Conservation (phyloP, 2,329 filamentous ascomycete species). For the Chrysoporthe austroafricana region DNA sequence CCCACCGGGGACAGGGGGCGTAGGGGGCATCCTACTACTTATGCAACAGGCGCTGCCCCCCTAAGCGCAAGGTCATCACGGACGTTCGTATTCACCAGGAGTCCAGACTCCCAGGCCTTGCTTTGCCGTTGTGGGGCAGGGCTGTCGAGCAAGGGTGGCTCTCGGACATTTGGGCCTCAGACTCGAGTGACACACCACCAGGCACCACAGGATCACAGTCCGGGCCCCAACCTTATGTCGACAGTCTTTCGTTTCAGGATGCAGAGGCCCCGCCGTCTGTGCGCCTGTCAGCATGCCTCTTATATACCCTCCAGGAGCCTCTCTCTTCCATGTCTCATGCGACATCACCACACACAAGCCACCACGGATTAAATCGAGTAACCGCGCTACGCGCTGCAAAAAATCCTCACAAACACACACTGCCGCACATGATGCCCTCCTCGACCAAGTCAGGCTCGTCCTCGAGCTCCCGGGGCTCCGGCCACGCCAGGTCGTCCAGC, state of each 20-base stretch:
- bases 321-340: slow-evolving; percentile 18
- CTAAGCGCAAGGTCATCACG: slow-evolving; percentile 4
- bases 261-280: slow-evolving; percentile 25
- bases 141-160: slow-evolving; percentile 3
- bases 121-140: slow-evolving; percentile 4
- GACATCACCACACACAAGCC: background rate
- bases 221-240: slow-evolving; percentile 23
- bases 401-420: background rate
- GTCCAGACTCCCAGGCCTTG: background rate
- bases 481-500: background rate
- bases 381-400: background rate
- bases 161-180: slow-evolving; percentile 7
- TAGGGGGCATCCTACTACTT: background rate
- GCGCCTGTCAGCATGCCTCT: slow-evolving; percentile 20
- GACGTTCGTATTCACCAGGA: slow-evolving; percentile 7
- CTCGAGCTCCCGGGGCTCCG: slow-evolving; percentile 16
- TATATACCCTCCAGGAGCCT: slow-evolving; percentile 10
- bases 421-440: slow-evolving; percentile 17
- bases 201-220: slow-evolving; percentile 4
- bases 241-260: slow-evolving; percentile 24
- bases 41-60: background rate
- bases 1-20: slow-evolving; percentile 4
- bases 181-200: slow-evolving; percentile 4
- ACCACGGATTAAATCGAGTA: background rate
- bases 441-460: slow-evolving; percentile 26